Evolutionary conservation across 805 yeast genomes (phyloP).

Genomic region (Yarrowia keelungensis): DNA sequence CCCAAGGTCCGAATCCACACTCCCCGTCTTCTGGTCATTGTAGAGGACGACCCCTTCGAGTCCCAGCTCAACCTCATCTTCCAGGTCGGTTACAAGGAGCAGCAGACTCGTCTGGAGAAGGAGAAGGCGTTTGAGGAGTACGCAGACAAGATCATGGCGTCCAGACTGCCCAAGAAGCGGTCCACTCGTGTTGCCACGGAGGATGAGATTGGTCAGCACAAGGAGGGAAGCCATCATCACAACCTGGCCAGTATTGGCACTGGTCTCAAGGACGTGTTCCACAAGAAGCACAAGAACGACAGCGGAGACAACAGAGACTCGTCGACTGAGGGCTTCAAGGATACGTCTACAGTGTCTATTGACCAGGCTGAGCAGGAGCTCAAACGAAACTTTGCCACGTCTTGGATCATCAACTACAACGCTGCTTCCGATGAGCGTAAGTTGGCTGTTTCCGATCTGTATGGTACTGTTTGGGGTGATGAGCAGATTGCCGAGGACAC

Average conservation of each 20-base stretch:
- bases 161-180: slow-evolving; percentile 38
- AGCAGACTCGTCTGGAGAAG: slow-evolving; percentile 64
- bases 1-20: slow-evolving; percentile 63
- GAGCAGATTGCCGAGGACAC: slow-evolving; percentile 52
- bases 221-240: slow-evolving; percentile 12
- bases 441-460: slow-evolving; percentile 54
- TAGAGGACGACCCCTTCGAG: slow-evolving; percentile 93
- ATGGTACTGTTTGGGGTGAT: slow-evolving; percentile 44
- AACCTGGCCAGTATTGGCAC: slow-evolving; percentile 18
- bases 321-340: slow-evolving; percentile 26
- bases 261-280: slow-evolving; percentile 34
- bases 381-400: slow-evolving; percentile 58
- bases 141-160: slow-evolving; percentile 43
- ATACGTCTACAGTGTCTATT: slow-evolving; percentile 43
- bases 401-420: slow-evolving; percentile 75
- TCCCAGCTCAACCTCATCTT: slow-evolving; percentile 68
- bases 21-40: slow-evolving; percentile 62
- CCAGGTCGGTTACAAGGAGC: slow-evolving; percentile 65
- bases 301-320: neutral
- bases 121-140: slow-evolving; percentile 53
- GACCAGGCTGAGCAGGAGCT: slow-evolving; percentile 52
- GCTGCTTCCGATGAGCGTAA: slow-evolving; percentile 47
- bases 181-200: slow-evolving; percentile 24
- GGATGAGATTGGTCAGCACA: slow-evolving; percentile 20
- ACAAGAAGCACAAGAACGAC: slow-evolving; percentile 23